Conservation (phyloP, 805 yeast species). For the Myxozyma sirexii region DNA sequence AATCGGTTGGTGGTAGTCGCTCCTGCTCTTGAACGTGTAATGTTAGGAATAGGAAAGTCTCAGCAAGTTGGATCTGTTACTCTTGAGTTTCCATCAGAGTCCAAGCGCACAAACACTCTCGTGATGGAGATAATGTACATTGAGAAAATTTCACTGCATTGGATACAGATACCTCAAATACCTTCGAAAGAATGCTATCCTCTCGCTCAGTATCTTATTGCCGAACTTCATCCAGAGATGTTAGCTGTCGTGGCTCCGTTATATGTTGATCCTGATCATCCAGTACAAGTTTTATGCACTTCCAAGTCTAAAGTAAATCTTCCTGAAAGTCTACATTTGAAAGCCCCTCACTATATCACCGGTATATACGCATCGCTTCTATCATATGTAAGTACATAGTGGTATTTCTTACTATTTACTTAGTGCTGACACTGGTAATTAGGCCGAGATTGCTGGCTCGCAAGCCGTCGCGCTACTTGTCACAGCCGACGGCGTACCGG, state of each 20-base stretch:
- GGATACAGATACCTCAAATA: slow-evolving; percentile 28
- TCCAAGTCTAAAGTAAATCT: not conserved
- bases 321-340: slow-evolving; percentile 38
- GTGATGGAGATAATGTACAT: slow-evolving; percentile 1
- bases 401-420: not conserved
- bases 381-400: slow-evolving; percentile 37
- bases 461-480: slow-evolving; percentile 22
- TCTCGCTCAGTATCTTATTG: slow-evolving; percentile 24
- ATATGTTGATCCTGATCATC: slow-evolving; percentile 20
- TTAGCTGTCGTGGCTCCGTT: slow-evolving; percentile 15
- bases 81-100: not conserved
- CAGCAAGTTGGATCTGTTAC: slow-evolving; percentile 19
- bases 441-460: slow-evolving; percentile 17
- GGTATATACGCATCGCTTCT: slow-evolving; percentile 56
- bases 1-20: slow-evolving; percentile 13
- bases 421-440: not conserved
- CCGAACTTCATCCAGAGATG: slow-evolving; percentile 15
- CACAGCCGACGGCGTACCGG: slow-evolving; percentile 33
- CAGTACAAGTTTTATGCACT: slow-evolving; percentile 19
- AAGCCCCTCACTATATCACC: slow-evolving; percentile 65
- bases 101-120: not conserved
- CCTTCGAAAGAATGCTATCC: slow-evolving; percentile 18
- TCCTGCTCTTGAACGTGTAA: slow-evolving; percentile 16
- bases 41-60: slow-evolving; percentile 7
- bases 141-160: slow-evolving; percentile 8